Base-by-base conservation (phyloP, 805 yeast genomes). In the Monosporozyma servazzii region DNA sequence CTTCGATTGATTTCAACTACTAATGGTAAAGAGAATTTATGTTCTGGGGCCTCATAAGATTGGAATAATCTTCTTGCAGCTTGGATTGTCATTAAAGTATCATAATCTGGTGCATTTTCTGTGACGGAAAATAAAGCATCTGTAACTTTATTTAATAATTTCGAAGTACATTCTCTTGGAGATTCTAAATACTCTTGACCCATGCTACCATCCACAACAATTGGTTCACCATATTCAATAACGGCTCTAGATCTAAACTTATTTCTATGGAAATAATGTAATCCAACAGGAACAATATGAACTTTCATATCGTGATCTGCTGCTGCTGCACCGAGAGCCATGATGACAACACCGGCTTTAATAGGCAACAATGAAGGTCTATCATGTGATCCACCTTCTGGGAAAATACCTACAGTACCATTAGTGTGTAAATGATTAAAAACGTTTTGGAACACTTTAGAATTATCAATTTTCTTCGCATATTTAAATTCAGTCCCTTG, bases 301-400 rank as follows among this genome's bases (percentile, higher is more conserved):
- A 91, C 87, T 48, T 85, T 78, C 66, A 88, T 80, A 29, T 75
- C 72, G 0, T 93, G 89, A 56, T 85, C 79, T 45, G 81, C 77
- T 21, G 85, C 88, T 74, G 87, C 79, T 0, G 98, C 95, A 15
- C 97, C 98, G 18, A 91, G 72, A 0, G 98, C 98, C 98, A 91
- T 91, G 51, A 91, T 85, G 2, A 96, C 96, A 8, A 93, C 97
- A 55, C 99, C 99, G 1, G 98, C 96, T 65, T 93, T 91, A 58
- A 91, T 73, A 0, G 99, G 99, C 48, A 91, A 75, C 58, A 91
- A 70, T 56, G 88, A 95, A 0, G 98, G 82, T 58, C 99, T 76
- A 67, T 91, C 99, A 63, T 91, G 99, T 11, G 96, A 88, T 1
- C 99, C 99, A 53, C 99, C 99, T 72, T 93, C 99, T 8, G 99